These are phyloP conservation scores for Centrapalus pauciflorus DNA, from an alignment of 129 eudicot species.

Conservation along the genomic window DNA sequence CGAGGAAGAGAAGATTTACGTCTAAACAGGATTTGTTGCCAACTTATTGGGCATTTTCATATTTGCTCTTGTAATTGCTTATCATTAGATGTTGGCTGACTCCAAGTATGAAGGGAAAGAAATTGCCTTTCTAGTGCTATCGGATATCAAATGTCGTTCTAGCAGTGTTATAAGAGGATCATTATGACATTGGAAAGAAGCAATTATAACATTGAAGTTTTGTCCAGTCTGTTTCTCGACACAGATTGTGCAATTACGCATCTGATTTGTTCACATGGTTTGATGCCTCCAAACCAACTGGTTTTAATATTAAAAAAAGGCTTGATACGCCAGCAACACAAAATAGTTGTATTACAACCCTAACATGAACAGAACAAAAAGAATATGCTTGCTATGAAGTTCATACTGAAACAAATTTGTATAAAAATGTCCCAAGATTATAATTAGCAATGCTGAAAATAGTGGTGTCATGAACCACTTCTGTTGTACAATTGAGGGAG, in stretches of 20 bases:
- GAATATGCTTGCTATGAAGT: neutral
- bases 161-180: constrained; percentile 13
- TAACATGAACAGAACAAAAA: neutral
- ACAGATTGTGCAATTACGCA: neutral
- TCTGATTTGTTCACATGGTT: neutral
- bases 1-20: too few species aligned
- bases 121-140: neutral
- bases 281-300: too few species aligned
- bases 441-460: neutral
- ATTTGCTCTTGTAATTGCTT: constrained; percentile 53
- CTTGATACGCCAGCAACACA: neutral
- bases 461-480: constrained; percentile 16
- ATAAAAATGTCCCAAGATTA: neutral
- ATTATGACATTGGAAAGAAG: neutral
- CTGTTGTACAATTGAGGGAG: constrained; percentile 10
- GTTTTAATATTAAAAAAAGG: neutral
- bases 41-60: constrained; percentile 58
- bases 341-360: neutral
- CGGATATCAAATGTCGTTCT: constrained; percentile 6
- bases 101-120: constrained; percentile 57
- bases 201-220: neutral
- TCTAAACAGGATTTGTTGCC: constrained; percentile 70
- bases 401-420: constrained; percentile 1
- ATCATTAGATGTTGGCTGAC: constrained; percentile 62
- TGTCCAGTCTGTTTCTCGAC: neutral